Evolutionary conservation across 768 basidiomycete species (phyloP).

Genomic region (Leccinum obscurum): DNA sequence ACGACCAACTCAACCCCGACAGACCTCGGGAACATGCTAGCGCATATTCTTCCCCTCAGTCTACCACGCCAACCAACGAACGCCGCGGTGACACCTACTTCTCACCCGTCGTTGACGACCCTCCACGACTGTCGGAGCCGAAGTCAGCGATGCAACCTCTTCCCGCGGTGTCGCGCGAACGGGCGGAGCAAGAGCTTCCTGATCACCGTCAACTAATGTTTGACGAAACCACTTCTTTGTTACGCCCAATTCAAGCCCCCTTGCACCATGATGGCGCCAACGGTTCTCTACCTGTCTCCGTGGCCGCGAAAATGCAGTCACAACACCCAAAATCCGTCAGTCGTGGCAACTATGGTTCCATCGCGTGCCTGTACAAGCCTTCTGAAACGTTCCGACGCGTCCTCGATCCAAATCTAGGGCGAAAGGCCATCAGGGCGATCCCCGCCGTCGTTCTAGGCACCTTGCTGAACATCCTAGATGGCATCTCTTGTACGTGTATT

Average conservation of each 20-base stretch:
- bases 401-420: conserved; percentile 21
- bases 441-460: conserved; percentile 85
- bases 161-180: neutral
- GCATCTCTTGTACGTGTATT: conserved; percentile 74
- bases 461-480: conserved; percentile 89
- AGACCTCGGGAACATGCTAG: neutral
- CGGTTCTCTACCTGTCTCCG: neutral
- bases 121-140: neutral
- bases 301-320: conserved; percentile 6
- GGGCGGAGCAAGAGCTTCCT: neutral
- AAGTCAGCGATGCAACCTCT: neutral
- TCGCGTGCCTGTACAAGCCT: conserved; percentile 4
- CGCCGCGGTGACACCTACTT: conserved; percentile 3
- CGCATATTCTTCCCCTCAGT: conserved; percentile 14
- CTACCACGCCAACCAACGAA: conserved; percentile 25
- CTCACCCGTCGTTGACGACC: conserved; percentile 1
- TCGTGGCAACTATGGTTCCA: conserved; percentile 14
- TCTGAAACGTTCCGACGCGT: conserved; percentile 8
- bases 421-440: conserved; percentile 41
- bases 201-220: conserved; percentile 4
- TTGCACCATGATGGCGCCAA: conserved; percentile 3
- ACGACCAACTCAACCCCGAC: conserved; percentile 1
- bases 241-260: conserved; percentile 15
- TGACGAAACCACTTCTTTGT: conserved; percentile 23
- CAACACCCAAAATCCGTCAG: conserved; percentile 8